These are phyloP conservation scores for Apiospora rasikravindrae DNA, from an alignment of 2,329 filamentous ascomycete species.

Conservation along the genomic window DNA sequence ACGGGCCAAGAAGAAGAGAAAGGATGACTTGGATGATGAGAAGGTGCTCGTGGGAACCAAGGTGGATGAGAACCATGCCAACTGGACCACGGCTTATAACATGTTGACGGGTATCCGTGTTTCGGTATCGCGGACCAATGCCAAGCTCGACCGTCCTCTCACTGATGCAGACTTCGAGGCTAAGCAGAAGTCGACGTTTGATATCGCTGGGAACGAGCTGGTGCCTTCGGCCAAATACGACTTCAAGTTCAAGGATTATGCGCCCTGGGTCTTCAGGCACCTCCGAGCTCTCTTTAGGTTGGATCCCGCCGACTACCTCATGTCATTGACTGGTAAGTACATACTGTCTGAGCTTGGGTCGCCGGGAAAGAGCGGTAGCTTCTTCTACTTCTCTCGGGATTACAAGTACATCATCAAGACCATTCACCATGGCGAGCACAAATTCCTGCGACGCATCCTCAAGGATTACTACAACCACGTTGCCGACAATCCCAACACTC, in stretches of 20 bases:
- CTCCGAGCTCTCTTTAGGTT: conserved; percentile 86
- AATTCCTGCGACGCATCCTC: conserved; percentile 81
- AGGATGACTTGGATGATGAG: conserved; percentile 90
- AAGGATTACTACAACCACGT: conserved; percentile 96
- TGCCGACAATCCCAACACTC: conserved; percentile 89
- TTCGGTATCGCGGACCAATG: conserved; percentile 93
- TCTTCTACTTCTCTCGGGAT: conserved; percentile 99
- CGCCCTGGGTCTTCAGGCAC: conserved; percentile 98
- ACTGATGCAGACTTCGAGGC: conserved; percentile 91
- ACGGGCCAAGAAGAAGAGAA: conserved; percentile 83
- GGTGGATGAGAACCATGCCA: conserved; percentile 95
- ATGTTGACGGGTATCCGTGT: conserved; percentile 99
- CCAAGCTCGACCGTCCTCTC: conserved; percentile 89
- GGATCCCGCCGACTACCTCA: conserved; percentile 96
- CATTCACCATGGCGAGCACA: conserved; percentile 94
- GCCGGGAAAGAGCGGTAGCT: conserved; percentile 96
- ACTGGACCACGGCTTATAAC: conserved; percentile 98
- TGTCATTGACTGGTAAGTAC: conserved; percentile 98
- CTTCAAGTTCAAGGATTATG: conserved; percentile 99
- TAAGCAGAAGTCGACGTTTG: conserved; percentile 98
- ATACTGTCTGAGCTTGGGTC: conserved; percentile 97
- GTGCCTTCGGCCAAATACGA: conserved; percentile 99
- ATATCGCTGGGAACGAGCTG: conserved; percentile 96
- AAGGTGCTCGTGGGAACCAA: conserved; percentile 95
- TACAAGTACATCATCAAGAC: conserved; percentile 99